phyloP scores from a whole-genome alignment of 2,329 filamentous ascomycete genomes.

The Ophiostoma himal-ulmi region DNA sequence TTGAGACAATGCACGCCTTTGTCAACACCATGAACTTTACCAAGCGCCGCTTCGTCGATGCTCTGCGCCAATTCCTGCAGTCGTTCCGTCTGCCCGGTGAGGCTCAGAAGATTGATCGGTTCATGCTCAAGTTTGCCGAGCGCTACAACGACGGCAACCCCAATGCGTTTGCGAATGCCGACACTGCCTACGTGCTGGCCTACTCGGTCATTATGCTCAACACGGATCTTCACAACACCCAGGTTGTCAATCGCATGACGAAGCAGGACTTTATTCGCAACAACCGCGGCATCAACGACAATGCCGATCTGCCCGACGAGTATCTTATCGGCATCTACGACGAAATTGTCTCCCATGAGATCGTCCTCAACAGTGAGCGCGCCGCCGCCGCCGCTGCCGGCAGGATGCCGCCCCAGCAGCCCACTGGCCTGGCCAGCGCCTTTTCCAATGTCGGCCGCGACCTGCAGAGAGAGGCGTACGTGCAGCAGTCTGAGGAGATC shows the following conservation, averaged over 20 bases:
- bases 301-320: conserved; percentile 84
- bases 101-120: conserved; percentile 97
- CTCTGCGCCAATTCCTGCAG: conserved; percentile 84
- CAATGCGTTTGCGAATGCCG: conserved; percentile 94
- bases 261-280: conserved; percentile 99
- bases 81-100: conserved; percentile 92
- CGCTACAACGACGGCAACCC: conserved; percentile 92
- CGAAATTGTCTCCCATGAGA: conserved; percentile 86
- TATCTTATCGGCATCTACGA: conserved; percentile 87
- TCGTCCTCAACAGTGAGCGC: conserved; percentile 87
- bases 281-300: conserved; percentile 96
- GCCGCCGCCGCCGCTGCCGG: conserved; percentile 81
- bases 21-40: conserved; percentile 93
- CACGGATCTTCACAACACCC: conserved; percentile 87
- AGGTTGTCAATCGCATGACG: conserved; percentile 80
- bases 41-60: conserved; percentile 86
- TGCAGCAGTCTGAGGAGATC: conserved; percentile 94
- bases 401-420: conserved; percentile 43
- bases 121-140: conserved; percentile 98
- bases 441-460: conserved; percentile 89
- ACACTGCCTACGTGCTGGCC: conserved; percentile 91
- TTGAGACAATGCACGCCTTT: conserved; percentile 97
- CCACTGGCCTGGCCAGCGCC: conserved; percentile 71
- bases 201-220: conserved; percentile 98
- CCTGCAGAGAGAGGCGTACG: conserved; percentile 83